Evolutionary conservation across 1,139 yeast genomes (phyloP), one percentile per base, ranked within the genome.

Genomic region (Magnusiomyces tetraspermus): DNA sequence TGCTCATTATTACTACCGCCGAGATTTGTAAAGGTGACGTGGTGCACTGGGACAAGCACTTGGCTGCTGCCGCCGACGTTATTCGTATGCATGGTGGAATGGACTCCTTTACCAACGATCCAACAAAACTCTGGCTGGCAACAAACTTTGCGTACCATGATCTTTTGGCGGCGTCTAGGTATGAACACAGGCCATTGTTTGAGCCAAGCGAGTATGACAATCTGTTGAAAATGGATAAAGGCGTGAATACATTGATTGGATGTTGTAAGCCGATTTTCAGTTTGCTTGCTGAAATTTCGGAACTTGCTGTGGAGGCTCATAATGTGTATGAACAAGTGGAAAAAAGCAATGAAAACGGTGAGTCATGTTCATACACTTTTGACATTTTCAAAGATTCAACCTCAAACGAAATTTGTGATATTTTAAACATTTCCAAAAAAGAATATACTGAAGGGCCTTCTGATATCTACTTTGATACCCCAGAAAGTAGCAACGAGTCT

Each of bases 111-210:
- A 76, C 76, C 54, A 72, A 71, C 49, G 79, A 78, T 63, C 79
- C 78, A 58, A 80, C 78, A 55, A 79, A 79, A 57, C 80, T 82
- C 57, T 86, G 92, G 85, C 71, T 86, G 53, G 79, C 84, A 26
- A 79, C 88, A n/a, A 85, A 83, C 65, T 86, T 83, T 68, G 88
- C 89, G 0, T 86, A 85, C 63, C 95, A 86, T 65, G 95, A 85
- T 63, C 76, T 86, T 42, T 71, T 84, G 58, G 81, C 92, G 1
- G 76, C 82, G 51, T 78, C 85, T 13, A 73, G 67, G 8, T 57
- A 60, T 26, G 58, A 62, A 6, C 57, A 67, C n/a, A 75, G 36
- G 46, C 60, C 69, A 0, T 63, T 67, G 30, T 66, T 69, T 54
- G 57, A 65, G 15, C 55, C 68, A 2, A 54, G 57, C 2, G 69